Evolutionary conservation across 176 grass and related monocot genomes (phyloP), one percentile per base, ranked within the genome.

Genomic region (Phragmites australis): DNA sequence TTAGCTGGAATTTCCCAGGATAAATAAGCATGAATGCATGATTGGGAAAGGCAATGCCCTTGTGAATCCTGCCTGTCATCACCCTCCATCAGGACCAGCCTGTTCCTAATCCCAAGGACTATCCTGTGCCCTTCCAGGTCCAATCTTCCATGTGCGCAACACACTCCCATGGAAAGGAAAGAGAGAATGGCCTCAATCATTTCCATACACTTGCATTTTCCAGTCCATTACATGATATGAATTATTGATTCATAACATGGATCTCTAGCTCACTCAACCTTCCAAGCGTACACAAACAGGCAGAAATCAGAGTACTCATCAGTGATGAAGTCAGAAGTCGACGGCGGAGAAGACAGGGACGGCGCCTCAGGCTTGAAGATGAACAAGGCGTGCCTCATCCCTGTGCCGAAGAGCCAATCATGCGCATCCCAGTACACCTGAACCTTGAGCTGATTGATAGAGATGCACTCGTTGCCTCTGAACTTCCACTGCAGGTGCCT

Each of bases 401-500:
- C 92, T 0, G 87, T 84, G 77, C 87, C 72, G 68, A 97, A 97
- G 48, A 97, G 86, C 95, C 95, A 97, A 31, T 92, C 90, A 41
- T 97, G 92, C 21, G 93, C 92, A 9, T 97, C 95, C 95, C 95
- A 94, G 72, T 88, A 94, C 61, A 97, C 95, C 26, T 93, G 85
- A 65, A 97, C 89, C 64, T 70, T 92, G 59, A 82, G 68, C 51
- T 94, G 89, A 64, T 93, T 82, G 42, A 94, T 88, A 42, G 84
- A 84, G 61, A 97, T 90, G 56, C 80, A 90, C 73, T 94, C 88
- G 74, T 94, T 94, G 19, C 95, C 92, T 65, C 95, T 94, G 80
- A 97, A 97, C 80, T 97, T 97, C 95, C 95, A 97, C 32, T 92
- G 95, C 6, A 97, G 78, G 82, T 94, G 89, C 81, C 57, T 94